Evolutionary conservation across 2,329 filamentous ascomycete genomes (phyloP), one percentile per base, ranked within the genome.

Genomic region (Aspergillus ibericus): DNA sequence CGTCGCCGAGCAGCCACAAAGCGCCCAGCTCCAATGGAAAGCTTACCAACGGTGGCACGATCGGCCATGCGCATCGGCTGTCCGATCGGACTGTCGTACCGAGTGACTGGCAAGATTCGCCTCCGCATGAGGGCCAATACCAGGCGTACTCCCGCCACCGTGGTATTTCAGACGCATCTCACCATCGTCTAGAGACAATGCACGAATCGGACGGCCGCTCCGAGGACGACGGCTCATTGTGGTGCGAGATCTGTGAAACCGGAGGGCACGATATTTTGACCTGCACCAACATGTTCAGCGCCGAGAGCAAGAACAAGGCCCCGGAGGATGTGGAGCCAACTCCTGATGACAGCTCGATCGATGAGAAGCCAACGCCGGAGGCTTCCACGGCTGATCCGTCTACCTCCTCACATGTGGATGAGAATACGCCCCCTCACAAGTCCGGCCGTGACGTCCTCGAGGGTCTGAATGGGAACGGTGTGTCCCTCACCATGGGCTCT

Each of bases 171-270:
- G 69, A 66, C 54, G 64, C 69, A 10, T 69, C 70, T 29, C 66
- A 68, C 50, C 66, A 63, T 16, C 73, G 71, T n/a, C 63, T 77
- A 20, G 72, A 73, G 62, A 71, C 70, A 22, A 78, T 75, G 75
- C 77, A 71, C 38, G 78, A 77, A 64, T 72, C 72, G 4, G 76
- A 78, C 51, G 68, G 67, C 32, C 71, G 88, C 74, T 90, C 89
- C 20, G 91, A 89, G 38, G 90, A 92, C 71, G 87, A 83, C 67
- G 90, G 86, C 72, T 85, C 83, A 15, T 83, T 93, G 62, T 96
- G 91, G 90, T 98, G 93, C 76, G 95, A 98, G 77, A 95, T 98
- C 62, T 98, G 93, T 78, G 93, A 97, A 78, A 91, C 90, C 34
- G 84, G 86, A 48, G 93, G 93, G 15, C 93, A 98, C 71, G 93